Base-by-base conservation (phyloP, 768 basidiomycete genomes). In the Galerina sulciceps region DNA sequence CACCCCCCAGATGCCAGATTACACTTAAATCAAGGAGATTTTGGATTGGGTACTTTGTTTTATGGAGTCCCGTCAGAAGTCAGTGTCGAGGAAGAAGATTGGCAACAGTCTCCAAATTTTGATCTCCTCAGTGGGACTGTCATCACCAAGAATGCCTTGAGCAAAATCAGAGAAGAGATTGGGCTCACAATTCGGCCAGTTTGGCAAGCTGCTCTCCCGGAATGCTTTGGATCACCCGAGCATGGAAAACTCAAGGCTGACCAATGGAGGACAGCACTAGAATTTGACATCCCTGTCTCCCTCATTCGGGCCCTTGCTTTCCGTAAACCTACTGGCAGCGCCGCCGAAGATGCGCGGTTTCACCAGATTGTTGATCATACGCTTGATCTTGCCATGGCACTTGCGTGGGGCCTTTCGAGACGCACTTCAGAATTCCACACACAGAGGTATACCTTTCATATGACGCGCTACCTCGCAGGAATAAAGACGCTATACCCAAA, bases 381-480 rank as follows among this genome's bases (percentile, higher is more conserved):
- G 2, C 38, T 68, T 31, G 48, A 57, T 23, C 63, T 68, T 17
- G 53, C 65, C 4, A 65, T 59, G 26, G 63, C 66, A 2, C 49
- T 63, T 10, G 31, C 48, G 2, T 67, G 60, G 58, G 63, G 57
- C 5, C 23, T 58, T 4, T 64, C 59, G 4, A 40, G 55, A 8
- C 43, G 57, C 6, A 62, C 58, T 11, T 61, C 65, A 20, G 15
- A 43, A 4, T 13, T 42, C 0, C 67, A 63, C 22, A 52, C 47
- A 1, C 50, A 66, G 14, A 20, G 58, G 14, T 67, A 65, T 43
- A 57, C 63, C n/a, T n/a, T n/a, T n/a, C n/a, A n/a, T n/a, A n/a
- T n/a, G n/a, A n/a, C n/a, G n/a, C n/a, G n/a, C n/a, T 78, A 55
- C 76, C 69, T 65, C 84, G 78, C 76, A 17, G 13, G 26, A 58